Evolutionary conservation across 306 rosid genomes (phyloP), one percentile per base, ranked within the genome.

Genomic region (Trichosanthes truncata): DNA sequence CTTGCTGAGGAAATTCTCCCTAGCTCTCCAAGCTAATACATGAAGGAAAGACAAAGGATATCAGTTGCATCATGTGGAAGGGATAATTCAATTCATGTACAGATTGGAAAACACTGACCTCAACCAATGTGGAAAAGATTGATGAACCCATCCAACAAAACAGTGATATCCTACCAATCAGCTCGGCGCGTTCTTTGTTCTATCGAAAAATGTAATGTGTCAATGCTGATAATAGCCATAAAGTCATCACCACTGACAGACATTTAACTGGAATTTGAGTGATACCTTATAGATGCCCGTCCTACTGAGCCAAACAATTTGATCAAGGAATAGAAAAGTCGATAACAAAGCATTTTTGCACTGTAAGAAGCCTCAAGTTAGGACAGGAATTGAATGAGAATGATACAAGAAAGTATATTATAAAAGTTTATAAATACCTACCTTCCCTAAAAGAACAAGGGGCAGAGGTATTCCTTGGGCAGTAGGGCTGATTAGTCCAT

Each of bases 121-220:
- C 99, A 79, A 86, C 91, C 83, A 93, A 86, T 77, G 93, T 84
- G 90, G 79, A 29, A 82, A 97, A 95, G 21, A 79, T 79, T 20
- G 99, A 91, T 60, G 99, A 95, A 69, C 97, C 93, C 85, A 95
- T 65, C 97, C 97, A 95, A 81, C 99, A 95, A 89, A 68, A 95
- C 62, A 95, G 91, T 45, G 99, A 92, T 80, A 95, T 90, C 76
- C 96, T 91, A 71, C 94, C 97, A 53, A 93, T 31, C 18, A 91
- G 81, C 72, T 95, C 99, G 2, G 92, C 86, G 0, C 82, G 93
- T 52, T 95, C 99, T 84, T 95, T 95, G 83, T 95, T 90, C 99
- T 95, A 82, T 46, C 6, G 4, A 59, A 40, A 75, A 52, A 41
- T 25, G 77, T 25, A 45, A 45, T 3, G 3, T 20, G 33, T 45